A percentile compares a stretch with the other conserved stretches of the same genome.
phyloP scores from a whole-genome alignment of 306 rosid species.

The Parietaria judaica region DNA sequence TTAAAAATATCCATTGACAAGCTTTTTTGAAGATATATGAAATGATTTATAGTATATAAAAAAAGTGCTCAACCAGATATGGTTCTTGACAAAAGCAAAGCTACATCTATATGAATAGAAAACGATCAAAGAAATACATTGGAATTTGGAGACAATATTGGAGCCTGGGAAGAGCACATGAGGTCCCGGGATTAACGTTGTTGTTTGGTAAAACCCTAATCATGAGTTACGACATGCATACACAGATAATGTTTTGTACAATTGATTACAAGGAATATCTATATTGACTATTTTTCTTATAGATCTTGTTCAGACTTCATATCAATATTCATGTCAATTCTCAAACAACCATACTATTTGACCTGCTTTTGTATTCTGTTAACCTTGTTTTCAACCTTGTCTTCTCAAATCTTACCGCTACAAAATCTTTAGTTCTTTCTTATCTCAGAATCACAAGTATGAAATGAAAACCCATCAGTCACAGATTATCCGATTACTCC shows the following conservation, averaged over 20 bases:
- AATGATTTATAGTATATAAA: not conserved
- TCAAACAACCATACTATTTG: constrained; percentile 7
- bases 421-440: not conserved
- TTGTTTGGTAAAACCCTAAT: constrained; percentile 48
- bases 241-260: too few species aligned
- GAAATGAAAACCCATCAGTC: constrained; percentile 25
- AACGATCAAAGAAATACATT: constrained; percentile 13
- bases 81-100: constrained; percentile 1
- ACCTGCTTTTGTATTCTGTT: constrained; percentile 13
- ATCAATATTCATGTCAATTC: not conserved
- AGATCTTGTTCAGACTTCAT: constrained; percentile 24
- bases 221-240: constrained; percentile 12
- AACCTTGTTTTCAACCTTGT: constrained; percentile 4
- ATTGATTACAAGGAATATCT: too few species aligned
- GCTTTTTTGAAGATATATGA: too few species aligned
- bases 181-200: constrained; percentile 45
- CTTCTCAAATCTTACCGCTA: constrained; percentile 9
- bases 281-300: too few species aligned
- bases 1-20: too few species aligned
- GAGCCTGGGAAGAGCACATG: constrained; percentile 28
- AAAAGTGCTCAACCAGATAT: constrained; percentile 10
- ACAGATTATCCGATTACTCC: not conserved
- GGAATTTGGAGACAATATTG: constrained; percentile 18
- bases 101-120: constrained; percentile 8
- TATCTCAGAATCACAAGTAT: constrained; percentile 2